Evolutionary conservation across 495 filamentous ascomycete species (phyloP).

Genomic region (Penicillium steckii): DNA sequence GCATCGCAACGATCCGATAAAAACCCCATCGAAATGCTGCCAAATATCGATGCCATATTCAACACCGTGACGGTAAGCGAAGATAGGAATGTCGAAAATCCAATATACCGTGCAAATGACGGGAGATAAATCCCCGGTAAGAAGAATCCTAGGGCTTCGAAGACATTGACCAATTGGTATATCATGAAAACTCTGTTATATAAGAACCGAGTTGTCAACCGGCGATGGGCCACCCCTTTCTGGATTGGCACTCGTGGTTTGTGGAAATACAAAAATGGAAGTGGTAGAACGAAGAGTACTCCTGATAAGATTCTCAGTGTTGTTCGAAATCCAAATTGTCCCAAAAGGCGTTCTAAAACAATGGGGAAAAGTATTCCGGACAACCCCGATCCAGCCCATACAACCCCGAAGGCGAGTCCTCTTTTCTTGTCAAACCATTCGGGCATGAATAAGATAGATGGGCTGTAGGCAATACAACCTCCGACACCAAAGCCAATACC

Average conservation of each 20-base stretch:
- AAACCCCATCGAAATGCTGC: conserved; percentile 56
- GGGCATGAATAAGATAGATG: conserved; percentile 47
- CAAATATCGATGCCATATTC: conserved; percentile 54
- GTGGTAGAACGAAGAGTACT: conserved; percentile 43
- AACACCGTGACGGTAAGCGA: conserved; percentile 48
- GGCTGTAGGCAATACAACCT: conserved; percentile 45
- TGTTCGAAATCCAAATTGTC: conserved; percentile 49
- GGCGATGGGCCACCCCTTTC: conserved; percentile 10
- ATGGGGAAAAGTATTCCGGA: conserved; percentile 46
- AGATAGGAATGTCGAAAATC: conserved; percentile 28
- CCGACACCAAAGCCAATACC: conserved; percentile 51
- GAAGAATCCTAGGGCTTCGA: conserved; percentile 60
- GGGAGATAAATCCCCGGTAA: conserved; percentile 60
- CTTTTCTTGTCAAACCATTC: conserved; percentile 53
- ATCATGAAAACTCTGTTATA: conserved; percentile 44
- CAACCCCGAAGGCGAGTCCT: conserved; percentile 49
- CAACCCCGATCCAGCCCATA: conserved; percentile 46
- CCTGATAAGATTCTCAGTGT: conserved; percentile 49
- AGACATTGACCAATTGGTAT: conserved; percentile 50
- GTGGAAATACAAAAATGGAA: conserved; percentile 57
- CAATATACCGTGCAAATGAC: conserved; percentile 49
- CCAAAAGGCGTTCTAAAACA: conserved; percentile 46
- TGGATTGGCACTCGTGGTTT: conserved; percentile 51
- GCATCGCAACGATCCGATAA: conserved; percentile 56
- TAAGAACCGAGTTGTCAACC: conserved; percentile 43